Percentiles rank a stretch among this genome's conserved stretches.
Conservation (phyloP, 176 grass and related monocot genomes). For the Carex pumila region DNA sequence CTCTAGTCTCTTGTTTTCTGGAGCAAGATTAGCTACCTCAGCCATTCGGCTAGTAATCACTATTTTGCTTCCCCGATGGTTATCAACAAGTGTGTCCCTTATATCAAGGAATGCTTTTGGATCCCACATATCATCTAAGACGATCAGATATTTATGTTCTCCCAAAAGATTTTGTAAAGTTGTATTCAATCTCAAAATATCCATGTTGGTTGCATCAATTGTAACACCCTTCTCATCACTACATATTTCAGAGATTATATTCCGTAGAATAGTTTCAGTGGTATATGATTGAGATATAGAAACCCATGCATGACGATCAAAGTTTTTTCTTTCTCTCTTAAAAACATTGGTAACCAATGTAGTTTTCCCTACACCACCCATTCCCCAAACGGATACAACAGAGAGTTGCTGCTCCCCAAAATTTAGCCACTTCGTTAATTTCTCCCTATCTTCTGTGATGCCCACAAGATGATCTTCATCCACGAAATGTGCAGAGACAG, state of each 20-base stretch:
- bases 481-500: not conserved
- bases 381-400: conserved; percentile 33
- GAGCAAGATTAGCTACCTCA: conserved; percentile 19
- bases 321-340: conserved; percentile 7
- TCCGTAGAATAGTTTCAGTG: not conserved
- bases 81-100: not conserved
- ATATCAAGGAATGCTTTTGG: not conserved
- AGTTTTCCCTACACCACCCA: conserved; percentile 53
- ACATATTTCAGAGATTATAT: conserved; percentile 2
- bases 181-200: not conserved
- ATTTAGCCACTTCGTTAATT: conserved; percentile 2
- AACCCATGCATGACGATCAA: conserved; percentile 14
- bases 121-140: conserved; percentile 15
- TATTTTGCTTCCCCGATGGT: not conserved
- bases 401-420: not conserved
- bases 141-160: conserved; percentile 3
- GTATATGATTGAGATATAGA: conserved; percentile 23
- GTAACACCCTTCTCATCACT: not conserved
- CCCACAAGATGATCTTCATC: conserved; percentile 36
- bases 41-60: conserved; percentile 22
- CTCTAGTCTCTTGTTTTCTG: conserved; percentile 2
- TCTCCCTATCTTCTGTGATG: not conserved
- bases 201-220: not conserved
- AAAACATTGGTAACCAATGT: conserved; percentile 38
- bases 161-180: not conserved